Evolutionary conservation across 495 filamentous ascomycete species (phyloP).

Genomic region (Penicillium coffeae): DNA sequence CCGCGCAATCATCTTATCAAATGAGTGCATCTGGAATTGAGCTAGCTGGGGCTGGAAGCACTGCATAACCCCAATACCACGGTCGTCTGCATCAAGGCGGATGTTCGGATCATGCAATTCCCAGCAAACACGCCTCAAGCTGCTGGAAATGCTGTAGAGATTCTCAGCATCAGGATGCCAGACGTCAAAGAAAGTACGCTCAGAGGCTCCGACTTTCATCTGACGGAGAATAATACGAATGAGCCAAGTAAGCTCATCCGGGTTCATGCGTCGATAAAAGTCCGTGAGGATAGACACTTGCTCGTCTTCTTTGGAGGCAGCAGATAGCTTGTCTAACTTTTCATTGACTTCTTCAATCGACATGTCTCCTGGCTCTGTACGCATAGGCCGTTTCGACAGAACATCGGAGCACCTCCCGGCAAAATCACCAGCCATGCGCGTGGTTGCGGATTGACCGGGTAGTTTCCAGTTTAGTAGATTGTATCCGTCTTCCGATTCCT

Average conservation of each 20-base stretch:
- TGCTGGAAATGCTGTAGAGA: constrained; percentile 88
- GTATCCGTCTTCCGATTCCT: constrained; percentile 81
- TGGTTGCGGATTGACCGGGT: constrained; percentile 61
- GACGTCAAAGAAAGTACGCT: constrained; percentile 83
- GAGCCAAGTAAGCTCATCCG: constrained; percentile 90
- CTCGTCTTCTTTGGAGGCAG: constrained; percentile 71
- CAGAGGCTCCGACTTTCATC: constrained; percentile 97
- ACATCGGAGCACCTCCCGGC: constrained; percentile 84
- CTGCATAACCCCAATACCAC: constrained; percentile 79
- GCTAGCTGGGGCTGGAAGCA: constrained; percentile 97
- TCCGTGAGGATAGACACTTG: constrained; percentile 74
- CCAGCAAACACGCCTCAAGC: constrained; percentile 89
- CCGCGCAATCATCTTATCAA: constrained; percentile 74
- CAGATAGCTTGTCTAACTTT: constrained; percentile 73
- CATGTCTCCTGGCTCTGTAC: constrained; percentile 69
- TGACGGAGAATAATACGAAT: constrained; percentile 91
- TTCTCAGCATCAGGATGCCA: constrained; percentile 94
- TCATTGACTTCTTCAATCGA: constrained; percentile 86
- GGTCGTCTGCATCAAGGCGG: constrained; percentile 69
- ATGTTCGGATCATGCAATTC: constrained; percentile 77
- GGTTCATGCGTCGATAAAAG: constrained; percentile 89
- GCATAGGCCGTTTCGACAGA: constrained; percentile 77
- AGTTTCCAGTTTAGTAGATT: constrained; percentile 91
- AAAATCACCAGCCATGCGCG: constrained; percentile 80
- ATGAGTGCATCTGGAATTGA: constrained; percentile 86